phyloP scores from a whole-genome alignment of 345 rosid genomes.

The Dipteronia sinensis region DNA sequence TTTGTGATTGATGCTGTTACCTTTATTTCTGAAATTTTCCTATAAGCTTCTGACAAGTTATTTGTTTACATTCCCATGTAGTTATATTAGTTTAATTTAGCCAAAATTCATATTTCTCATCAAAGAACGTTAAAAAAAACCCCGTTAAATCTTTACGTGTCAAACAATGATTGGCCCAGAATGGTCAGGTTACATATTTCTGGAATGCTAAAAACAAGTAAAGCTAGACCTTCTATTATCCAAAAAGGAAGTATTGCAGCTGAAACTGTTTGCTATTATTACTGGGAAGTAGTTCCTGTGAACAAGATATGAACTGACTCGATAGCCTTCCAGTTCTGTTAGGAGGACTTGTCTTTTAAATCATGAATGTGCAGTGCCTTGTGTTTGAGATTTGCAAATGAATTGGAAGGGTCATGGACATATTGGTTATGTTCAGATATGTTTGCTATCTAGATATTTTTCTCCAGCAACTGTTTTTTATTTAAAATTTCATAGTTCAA shows the following conservation, averaged over 20 bases:
- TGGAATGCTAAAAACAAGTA: neutral
- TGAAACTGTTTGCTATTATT: neutral
- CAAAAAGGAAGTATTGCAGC: neutral
- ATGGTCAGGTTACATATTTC: no score
- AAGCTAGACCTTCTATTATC: neutral
- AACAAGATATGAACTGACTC: neutral
- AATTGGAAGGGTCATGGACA: neutral
- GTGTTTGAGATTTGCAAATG: neutral
- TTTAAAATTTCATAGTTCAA: neutral
- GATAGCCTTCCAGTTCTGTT: no score
- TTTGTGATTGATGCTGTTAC: neutral
- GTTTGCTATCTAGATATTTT: neutral
- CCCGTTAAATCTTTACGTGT: neutral
- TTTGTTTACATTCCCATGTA: neutral
- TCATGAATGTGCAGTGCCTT: neutral
- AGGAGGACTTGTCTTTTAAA: no score
- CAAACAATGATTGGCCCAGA: neutral
- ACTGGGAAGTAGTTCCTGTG: neutral
- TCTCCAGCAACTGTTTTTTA: neutral
- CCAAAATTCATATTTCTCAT: neutral
- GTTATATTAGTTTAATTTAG: neutral
- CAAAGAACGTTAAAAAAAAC: neutral
- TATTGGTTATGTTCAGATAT: no score
- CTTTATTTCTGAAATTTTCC: neutral
- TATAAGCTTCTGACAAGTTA: neutral